Conservation (phyloP, 345 rosid genomes). For the Geranium brycei region DNA sequence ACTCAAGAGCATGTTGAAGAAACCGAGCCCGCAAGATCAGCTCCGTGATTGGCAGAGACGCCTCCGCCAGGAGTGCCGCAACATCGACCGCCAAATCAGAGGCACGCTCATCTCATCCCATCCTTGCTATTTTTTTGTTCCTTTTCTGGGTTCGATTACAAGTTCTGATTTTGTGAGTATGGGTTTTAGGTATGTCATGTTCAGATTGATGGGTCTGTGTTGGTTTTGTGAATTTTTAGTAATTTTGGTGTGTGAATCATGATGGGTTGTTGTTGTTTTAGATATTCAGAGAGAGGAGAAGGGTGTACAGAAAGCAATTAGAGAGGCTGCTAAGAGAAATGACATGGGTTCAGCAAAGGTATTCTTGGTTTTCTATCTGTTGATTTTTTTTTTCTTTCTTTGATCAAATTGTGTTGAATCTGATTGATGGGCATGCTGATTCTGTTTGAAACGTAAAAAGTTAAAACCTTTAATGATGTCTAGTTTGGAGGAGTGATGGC, state of each 20-base stretch:
- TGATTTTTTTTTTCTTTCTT: neutral
- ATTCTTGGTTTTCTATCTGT: neutral
- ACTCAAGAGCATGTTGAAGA: conserved; percentile 67
- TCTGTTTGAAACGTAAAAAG: too few species aligned
- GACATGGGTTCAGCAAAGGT: conserved; percentile 94
- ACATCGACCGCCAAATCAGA: conserved; percentile 87
- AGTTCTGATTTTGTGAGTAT: too few species aligned
- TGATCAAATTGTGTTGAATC: neutral
- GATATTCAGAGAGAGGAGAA: conserved; percentile 87
- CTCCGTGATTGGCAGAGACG: conserved; percentile 85
- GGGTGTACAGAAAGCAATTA: conserved; percentile 77
- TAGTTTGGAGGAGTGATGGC: too few species aligned
- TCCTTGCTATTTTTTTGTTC: too few species aligned
- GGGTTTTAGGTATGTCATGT: too few species aligned
- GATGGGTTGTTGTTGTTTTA: conserved; percentile 16
- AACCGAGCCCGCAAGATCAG: conserved; percentile 62
- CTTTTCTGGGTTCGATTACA: too few species aligned
- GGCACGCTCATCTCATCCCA: conserved; percentile 17
- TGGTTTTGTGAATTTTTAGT: too few species aligned
- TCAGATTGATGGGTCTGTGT: neutral
- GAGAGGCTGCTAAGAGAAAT: conserved; percentile 78
- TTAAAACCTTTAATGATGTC: too few species aligned
- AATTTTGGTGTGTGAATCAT: neutral
- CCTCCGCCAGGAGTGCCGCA: conserved; percentile 80
- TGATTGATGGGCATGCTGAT: neutral